These are phyloP conservation scores for Scutellaria galericulata DNA, from an alignment of 257 asterid species.

Conservation along the genomic window DNA sequence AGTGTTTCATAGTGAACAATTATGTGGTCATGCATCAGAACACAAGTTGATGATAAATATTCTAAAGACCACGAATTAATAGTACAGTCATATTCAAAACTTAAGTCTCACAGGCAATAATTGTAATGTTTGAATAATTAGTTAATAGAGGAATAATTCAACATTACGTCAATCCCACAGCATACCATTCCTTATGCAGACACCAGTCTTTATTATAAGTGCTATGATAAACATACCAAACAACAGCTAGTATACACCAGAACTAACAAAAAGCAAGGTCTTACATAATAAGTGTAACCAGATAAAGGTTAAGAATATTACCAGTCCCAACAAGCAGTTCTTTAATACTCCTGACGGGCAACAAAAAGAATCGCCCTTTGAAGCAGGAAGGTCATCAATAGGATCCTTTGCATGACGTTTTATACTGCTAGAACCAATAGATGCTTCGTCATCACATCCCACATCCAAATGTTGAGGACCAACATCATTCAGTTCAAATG, in stretches of 20 bases:
- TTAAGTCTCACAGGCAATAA: not conserved
- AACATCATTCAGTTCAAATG: constrained; percentile 54
- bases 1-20: constrained; percentile 14
- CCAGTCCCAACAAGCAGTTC: constrained; percentile 79
- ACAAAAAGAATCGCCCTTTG: constrained; percentile 43
- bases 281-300: constrained; percentile 8
- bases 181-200: not conserved
- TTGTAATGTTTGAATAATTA: not conserved
- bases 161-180: constrained; percentile 12
- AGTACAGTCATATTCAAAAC: constrained; percentile 6
- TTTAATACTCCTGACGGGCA: constrained; percentile 38
- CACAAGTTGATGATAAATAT: not conserved
- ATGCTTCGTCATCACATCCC: constrained; percentile 40
- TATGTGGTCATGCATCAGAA: constrained; percentile 22
- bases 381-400: constrained; percentile 35
- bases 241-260: constrained; percentile 28
- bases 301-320: constrained; percentile 43
- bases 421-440: constrained; percentile 38
- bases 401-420: constrained; percentile 46
- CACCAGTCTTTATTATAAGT: constrained; percentile 7
- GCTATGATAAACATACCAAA: constrained; percentile 7
- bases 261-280: constrained; percentile 3
- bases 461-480: constrained; percentile 38
- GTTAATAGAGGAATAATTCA: constrained; percentile 7
- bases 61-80: constrained; percentile 11